Evolutionary conservation across 352 stramenopile genomes (phyloP).

Genomic region (Pythium utonaiense): DNA sequence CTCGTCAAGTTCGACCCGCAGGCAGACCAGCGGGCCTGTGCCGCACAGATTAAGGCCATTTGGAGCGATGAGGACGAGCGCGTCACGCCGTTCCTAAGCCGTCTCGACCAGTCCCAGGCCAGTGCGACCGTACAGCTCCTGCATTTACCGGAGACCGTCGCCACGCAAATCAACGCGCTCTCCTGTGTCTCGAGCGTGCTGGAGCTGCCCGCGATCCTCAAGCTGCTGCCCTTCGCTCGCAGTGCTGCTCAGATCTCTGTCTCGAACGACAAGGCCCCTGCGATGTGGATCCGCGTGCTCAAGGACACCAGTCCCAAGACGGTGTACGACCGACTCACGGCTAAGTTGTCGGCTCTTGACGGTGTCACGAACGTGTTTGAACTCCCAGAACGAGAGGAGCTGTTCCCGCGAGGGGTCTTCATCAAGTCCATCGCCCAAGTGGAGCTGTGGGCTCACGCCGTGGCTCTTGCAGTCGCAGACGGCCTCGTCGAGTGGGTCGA

Average conservation of each 20-base stretch:
- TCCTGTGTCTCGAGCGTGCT: slow-evolving; percentile 11
- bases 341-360: slow-evolving; percentile 32
- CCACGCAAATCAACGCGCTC: slow-evolving; percentile 17
- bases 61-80: slow-evolving; percentile 31
- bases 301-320: slow-evolving; percentile 27
- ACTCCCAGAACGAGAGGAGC: slow-evolving; percentile 12
- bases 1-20: slow-evolving; percentile 44
- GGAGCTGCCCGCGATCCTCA: slow-evolving; percentile 40
- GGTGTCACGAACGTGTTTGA: slow-evolving; percentile 68
- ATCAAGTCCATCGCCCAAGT: slow-evolving; percentile 51
- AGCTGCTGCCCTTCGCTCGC: slow-evolving; percentile 59
- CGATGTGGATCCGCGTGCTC: slow-evolving; percentile 61
- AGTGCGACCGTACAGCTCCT: slow-evolving; percentile 45
- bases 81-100: slow-evolving; percentile 58
- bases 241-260: slow-evolving; percentile 28
- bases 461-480: slow-evolving; percentile 48
- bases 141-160: slow-evolving; percentile 34
- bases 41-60: slow-evolving; percentile 34
- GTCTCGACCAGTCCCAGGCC: slow-evolving; percentile 26
- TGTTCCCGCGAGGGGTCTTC: slow-evolving; percentile 39
- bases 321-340: slow-evolving; percentile 37
- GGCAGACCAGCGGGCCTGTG: slow-evolving; percentile 44
- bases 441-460: slow-evolving; percentile 50
- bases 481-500: slow-evolving; percentile 65
- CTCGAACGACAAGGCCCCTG: slow-evolving; percentile 29